A percentile compares a stretch with the other conserved stretches of the same genome.
phyloP scores from a whole-genome alignment of 148 eudicot genomes.

The Polygonum maritimum region DNA sequence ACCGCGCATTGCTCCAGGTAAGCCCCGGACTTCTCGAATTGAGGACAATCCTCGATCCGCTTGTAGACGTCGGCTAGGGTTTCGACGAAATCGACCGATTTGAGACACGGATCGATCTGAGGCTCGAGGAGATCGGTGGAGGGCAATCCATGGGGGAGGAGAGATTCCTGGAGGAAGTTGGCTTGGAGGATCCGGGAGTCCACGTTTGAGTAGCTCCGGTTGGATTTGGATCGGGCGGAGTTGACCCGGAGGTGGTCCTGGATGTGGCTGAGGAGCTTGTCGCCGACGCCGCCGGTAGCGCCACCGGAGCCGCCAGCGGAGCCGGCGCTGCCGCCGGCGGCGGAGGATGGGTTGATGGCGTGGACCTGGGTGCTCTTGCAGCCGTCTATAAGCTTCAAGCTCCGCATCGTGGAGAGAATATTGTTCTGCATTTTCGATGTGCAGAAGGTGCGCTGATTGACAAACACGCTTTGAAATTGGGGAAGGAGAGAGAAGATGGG shows the following conservation, averaged over 20 bases:
- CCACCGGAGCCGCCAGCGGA: slow-evolving; percentile 14
- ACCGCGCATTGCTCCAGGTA: slow-evolving; percentile 44
- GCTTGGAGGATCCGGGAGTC: slow-evolving; percentile 13
- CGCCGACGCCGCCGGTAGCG: slow-evolving; percentile 29
- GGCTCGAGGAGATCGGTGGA: slow-evolving; percentile 37
- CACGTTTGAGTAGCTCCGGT: slow-evolving; percentile 20
- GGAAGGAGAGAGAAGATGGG: not conserved
- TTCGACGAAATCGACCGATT: slow-evolving; percentile 36
- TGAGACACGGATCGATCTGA: slow-evolving; percentile 33
- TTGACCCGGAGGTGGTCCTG: slow-evolving; percentile 71
- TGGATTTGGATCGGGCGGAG: slow-evolving; percentile 45
- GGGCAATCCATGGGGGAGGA: slow-evolving; percentile 34
- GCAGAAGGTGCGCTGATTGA: slow-evolving; percentile 7
- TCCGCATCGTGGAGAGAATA: slow-evolving; percentile 49
- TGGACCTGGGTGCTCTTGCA: slow-evolving; percentile 42
- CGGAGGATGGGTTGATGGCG: slow-evolving; percentile 25
- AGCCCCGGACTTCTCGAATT: slow-evolving; percentile 23
- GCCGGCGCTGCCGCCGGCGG: slow-evolving; percentile 13
- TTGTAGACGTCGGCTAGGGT: slow-evolving; percentile 40
- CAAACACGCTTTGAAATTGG: not conserved
- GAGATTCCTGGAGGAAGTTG: slow-evolving; percentile 26
- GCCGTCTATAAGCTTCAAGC: slow-evolving; percentile 53
- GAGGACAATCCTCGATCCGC: slow-evolving; percentile 23
- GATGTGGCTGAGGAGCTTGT: slow-evolving; percentile 48
- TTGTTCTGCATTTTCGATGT: slow-evolving; percentile 46